Base-by-base conservation (phyloP, 441 rosid species). In the Populus trichocarpa region DNA sequence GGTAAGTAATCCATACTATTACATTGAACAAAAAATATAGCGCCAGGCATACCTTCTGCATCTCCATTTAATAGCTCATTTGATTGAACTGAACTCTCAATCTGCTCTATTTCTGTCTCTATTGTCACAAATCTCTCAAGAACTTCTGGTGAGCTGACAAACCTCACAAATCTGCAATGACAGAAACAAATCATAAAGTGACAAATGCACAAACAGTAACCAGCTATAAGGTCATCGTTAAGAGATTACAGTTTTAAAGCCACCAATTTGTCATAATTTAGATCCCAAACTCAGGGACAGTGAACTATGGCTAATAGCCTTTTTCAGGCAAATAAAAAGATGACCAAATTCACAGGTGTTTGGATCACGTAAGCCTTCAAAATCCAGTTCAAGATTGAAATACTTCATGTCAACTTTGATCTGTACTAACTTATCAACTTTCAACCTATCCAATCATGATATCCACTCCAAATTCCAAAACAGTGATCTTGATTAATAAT, bases 61-160 rank as follows among this genome's bases (percentile, higher is more conserved):
- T 92, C 96, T 25, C 81, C 87, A 73, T 75, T 88, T 1, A 71
- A 78, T 14, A 77, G 70, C 80, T 88, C 93, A 82, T 88, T 89
- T 71, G 87, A 80, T 28, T 85, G 91, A 79, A 91, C 89, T 23
- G 96, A 89, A 85, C 83, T 89, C 84, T 91, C 94, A 57, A 93
- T 96, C 87, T 96, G 96, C 59, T 83, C 87, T 38, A 96, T 85
- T 83, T 96, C 99, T 76, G 74, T 90, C 86, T 96, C 98, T 61
- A 92, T 84, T 28, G 93, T 90, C 16, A 90, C 96, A 70, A 92
- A 91, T 86, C 99, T 90, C 92, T 96, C 99, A 72, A 96, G 96
- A 87, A 92, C 86, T 90, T 96, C 98, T 12, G 98, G 99, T 10
- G 98, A 85, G 79, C 90, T 91, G 73, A 94, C 95, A 85, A 96